Evolutionary conservation across 805 yeast genomes (phyloP), one percentile per base, ranked within the genome.

Genomic region (Peterozyma toletana): DNA sequence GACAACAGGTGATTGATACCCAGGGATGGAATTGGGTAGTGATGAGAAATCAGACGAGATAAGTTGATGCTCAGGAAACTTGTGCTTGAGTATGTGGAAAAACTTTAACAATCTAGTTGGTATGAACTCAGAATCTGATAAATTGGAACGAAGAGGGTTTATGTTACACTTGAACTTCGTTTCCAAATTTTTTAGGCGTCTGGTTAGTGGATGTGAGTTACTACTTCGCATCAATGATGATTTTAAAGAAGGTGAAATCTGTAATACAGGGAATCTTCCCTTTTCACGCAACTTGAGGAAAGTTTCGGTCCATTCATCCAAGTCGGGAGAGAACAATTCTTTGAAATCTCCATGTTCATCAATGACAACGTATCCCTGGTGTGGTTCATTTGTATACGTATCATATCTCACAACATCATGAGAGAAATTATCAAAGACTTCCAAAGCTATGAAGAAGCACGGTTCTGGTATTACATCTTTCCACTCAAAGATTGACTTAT

Each of bases 331-430:
- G 63, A 71, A 87, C 50, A 80, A 78, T 55, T 87, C 91, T 44
- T 76, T 77, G 57, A 84, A 83, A 53, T 86, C 93, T 21, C 89
- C 88, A 49, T 78, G 64, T 33, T 73, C 77, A 54, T 86, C 90
- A 35, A 85, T 68, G 10, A 82, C 71, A 2, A 86, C 95, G 50
- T 83, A 78, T 0, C 91, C 95, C 58, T 87, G 93, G 50, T 75
- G 71, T 0, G 95, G 91, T 49, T 71, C 68, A 5, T 80, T 76
- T 0, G 88, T 77, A 9, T 63, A 53, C 46, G 79, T 74, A 53
- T 87, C 95, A 57, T 85, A 87, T 33, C 91, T 70, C 3, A 87
- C 73, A 27, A 84, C 75, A 56, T 87, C 96, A 60, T 87, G 96
- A 3, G 93, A 71, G 49, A 88, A 76, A 55, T 86, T 87, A 60